These are phyloP conservation scores for Toxoplasma gondii DNA, from an alignment of 169 alveolate species.

Conservation along the genomic window DNA sequence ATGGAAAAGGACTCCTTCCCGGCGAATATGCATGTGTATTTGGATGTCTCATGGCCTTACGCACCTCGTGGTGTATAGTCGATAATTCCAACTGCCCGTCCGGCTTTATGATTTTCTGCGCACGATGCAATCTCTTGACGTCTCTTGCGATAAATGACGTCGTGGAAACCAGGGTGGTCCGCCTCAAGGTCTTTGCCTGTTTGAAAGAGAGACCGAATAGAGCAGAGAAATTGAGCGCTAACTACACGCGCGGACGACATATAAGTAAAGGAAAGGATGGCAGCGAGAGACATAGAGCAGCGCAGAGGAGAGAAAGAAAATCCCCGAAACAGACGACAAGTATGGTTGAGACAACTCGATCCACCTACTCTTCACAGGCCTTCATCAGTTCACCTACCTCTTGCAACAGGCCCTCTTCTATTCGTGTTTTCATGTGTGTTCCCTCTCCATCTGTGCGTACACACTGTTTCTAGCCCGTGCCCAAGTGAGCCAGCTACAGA, in stretches of 20 bases:
- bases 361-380: no score
- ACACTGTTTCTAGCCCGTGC: no score
- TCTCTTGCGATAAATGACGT: conserved; percentile 70
- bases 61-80: conserved; percentile 68
- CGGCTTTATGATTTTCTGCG: conserved; percentile 56
- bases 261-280: not conserved
- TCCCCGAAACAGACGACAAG: no score
- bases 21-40: not conserved
- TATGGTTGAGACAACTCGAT: no score
- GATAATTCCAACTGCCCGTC: conserved; percentile 50
- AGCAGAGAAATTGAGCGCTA: not conserved
- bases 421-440: no score
- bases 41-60: not conserved
- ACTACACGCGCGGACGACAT: not conserved
- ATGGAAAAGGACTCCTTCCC: not conserved
- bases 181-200: conserved; percentile 64
- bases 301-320: no score
- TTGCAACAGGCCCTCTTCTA: no score
- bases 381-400: no score
- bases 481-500: no score
- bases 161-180: conserved; percentile 79
- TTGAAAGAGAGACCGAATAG: not conserved
- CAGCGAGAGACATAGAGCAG: not conserved
- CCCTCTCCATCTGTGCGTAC: no score
- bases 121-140: conserved; percentile 74